Base-by-base conservation (phyloP, 2,329 filamentous ascomycete species). In the Pleurostoma richardsiae region DNA sequence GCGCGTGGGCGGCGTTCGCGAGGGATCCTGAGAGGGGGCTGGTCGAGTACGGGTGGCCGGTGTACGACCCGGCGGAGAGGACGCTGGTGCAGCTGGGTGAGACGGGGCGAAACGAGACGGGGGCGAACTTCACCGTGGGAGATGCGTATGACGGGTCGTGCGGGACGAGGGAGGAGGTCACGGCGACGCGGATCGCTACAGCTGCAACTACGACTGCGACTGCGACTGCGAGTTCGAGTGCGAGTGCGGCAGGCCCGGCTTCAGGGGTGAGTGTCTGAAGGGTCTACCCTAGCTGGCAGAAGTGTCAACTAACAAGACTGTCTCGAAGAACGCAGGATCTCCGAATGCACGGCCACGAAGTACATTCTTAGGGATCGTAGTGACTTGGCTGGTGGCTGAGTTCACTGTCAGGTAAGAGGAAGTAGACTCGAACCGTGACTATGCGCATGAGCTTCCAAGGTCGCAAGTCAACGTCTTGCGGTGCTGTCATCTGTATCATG, bases 1-100 rank as follows among this genome's bases (percentile, higher is more conserved):
- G 40, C 11, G 46, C 46, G 19, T 48, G 46, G 46, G 46, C 46
- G 4, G 46, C 43, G 42, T 48, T 48, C 10, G 46, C 46, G 10
- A 40, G 41, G 30, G 46, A 48, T 36, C 46, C 46, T 6, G 41
- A 39, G n/a, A 38, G 43, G 3, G 46, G 46, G 5, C 31, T 48
- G 41, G 29, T 41, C 26, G 33, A 41, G 4, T 11, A 43, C n/a
- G 42, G 42, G 6, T 48, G 41, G 46, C 46, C 46, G 11, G 39
- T 40, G 30, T 48, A 48, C 40, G 27, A 44, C 33, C 33, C 33
- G 33, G 33, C 8, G 8, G n/a, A 2, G 33, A n/a, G n/a, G 8
- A 36, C 2, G 33, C 33, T 36, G 8, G 33, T 36, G 33, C 8
- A 36, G 33, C 33, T 36, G 33, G 33, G 33, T 36, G 8, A 36